These are phyloP conservation scores for Neocucurbitaria cava DNA, from an alignment of 2,329 filamentous ascomycete genomes.

Conservation along the genomic window DNA sequence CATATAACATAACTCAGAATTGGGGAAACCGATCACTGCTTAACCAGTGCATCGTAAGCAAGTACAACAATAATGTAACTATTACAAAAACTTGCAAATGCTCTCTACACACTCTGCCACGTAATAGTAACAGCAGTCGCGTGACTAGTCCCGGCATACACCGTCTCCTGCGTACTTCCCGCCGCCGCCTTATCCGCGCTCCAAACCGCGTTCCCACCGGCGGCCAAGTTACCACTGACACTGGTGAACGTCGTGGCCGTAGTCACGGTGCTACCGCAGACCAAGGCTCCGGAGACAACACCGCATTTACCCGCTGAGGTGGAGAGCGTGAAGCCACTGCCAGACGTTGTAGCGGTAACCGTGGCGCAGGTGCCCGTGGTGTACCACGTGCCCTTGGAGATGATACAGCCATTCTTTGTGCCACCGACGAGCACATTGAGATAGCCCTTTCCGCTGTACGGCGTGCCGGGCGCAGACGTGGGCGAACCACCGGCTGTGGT, in stretches of 20 bases:
- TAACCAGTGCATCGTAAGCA: conserved; percentile 16
- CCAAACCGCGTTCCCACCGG: conserved; percentile 49
- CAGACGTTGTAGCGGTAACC: conserved; percentile 60
- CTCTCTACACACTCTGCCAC: conserved; percentile 40
- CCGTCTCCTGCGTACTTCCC: conserved; percentile 53
- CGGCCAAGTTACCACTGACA: conserved; percentile 46
- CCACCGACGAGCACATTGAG: conserved; percentile 63
- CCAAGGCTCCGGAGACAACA: conserved; percentile 61
- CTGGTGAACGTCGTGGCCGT: conserved; percentile 52
- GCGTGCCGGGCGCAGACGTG: conserved; percentile 45
- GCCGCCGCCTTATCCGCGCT: conserved; percentile 53
- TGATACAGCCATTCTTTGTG: conserved; percentile 68
- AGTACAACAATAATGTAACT: neutral
- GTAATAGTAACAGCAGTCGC: conserved; percentile 43
- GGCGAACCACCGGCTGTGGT: conserved; percentile 38
- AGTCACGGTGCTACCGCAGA: conserved; percentile 60
- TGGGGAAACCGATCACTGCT: conserved; percentile 10
- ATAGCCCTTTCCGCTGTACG: conserved; percentile 66
- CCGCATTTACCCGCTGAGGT: conserved; percentile 57
- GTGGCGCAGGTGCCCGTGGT: conserved; percentile 71
- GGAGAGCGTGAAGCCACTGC: conserved; percentile 40
- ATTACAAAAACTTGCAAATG: neutral
- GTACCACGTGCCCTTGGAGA: conserved; percentile 72
- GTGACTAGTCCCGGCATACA: conserved; percentile 50
- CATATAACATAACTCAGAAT: neutral